A percentile compares a stretch with the other conserved stretches of the same genome.
Conservation (phyloP, 2,329 filamentous ascomycete genomes). For the Colletotrichum sp. region DNA sequence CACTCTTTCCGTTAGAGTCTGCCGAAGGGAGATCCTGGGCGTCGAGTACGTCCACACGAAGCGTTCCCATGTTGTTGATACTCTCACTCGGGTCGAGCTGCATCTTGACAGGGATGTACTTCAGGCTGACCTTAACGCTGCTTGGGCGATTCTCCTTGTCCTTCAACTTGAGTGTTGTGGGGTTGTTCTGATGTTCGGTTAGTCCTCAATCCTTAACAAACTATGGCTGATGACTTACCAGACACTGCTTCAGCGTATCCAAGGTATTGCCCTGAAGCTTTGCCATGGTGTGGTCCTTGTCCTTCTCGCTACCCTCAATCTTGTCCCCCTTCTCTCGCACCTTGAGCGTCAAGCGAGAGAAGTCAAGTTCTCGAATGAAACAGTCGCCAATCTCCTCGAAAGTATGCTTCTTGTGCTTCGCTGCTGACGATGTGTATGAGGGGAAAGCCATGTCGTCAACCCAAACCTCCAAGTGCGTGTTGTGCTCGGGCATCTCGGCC, state of each 20-base stretch:
- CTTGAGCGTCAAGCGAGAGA: constrained; percentile 89
- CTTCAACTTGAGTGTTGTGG: constrained; percentile 80
- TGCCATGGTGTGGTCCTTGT: constrained; percentile 78
- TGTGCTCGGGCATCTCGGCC: constrained; percentile 77
- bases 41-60: constrained; percentile 92
- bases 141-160: constrained; percentile 77
- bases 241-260: constrained; percentile 84
- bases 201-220: background rate
- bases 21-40: constrained; percentile 87
- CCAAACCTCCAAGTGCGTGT: constrained; percentile 82
- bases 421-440: constrained; percentile 81
- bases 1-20: constrained; percentile 95
- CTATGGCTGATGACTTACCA: constrained; percentile 58
- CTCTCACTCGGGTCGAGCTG: constrained; percentile 91
- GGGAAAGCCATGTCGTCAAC: constrained; percentile 97
- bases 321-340: constrained; percentile 81
- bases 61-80: constrained; percentile 97
- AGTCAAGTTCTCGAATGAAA: constrained; percentile 95
- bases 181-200: constrained; percentile 71
- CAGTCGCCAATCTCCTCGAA: constrained; percentile 96
- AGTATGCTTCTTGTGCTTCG: constrained; percentile 69
- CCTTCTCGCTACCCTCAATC: constrained; percentile 64
- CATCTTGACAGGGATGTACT: constrained; percentile 96
- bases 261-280: constrained; percentile 85
- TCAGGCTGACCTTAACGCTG: constrained; percentile 88